Evolutionary conservation across 2,329 filamentous ascomycete species (phyloP).

Genomic region (Fusarium piperis): DNA sequence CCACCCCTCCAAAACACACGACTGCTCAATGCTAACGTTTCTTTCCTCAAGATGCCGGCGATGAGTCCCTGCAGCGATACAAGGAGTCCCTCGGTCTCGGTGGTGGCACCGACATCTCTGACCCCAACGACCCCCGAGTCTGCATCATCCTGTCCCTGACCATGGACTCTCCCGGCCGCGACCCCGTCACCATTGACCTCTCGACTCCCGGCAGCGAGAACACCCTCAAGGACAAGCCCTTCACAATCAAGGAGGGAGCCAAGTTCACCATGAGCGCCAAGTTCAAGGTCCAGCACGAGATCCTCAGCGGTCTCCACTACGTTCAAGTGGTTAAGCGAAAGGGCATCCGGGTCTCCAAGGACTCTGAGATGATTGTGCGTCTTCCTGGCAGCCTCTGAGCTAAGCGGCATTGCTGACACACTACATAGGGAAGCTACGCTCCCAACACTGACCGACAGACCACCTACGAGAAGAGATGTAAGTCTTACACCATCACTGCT

Average conservation of each 20-base stretch:
- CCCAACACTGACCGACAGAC: constrained; percentile 91
- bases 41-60: constrained; percentile 66
- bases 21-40: constrained; percentile 30
- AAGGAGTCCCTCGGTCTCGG: constrained; percentile 94
- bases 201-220: constrained; percentile 76
- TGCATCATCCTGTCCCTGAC: constrained; percentile 94
- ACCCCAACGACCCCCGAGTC: constrained; percentile 84
- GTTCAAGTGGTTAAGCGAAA: constrained; percentile 93
- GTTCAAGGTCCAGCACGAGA: constrained; percentile 97
- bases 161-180: constrained; percentile 84
- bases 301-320: constrained; percentile 94
- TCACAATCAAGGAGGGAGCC: constrained; percentile 96
- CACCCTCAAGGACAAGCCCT: constrained; percentile 88
- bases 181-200: constrained; percentile 90
- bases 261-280: constrained; percentile 93
- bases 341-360: constrained; percentile 87
- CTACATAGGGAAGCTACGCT: constrained; percentile 82
- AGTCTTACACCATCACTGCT: constrained; percentile 49
- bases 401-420: constrained; percentile 35
- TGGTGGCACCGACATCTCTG: constrained; percentile 75
- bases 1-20: neutral
- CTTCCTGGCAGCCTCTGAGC: neutral
- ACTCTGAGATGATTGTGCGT: constrained; percentile 96
- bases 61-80: constrained; percentile 97
- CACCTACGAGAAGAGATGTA: constrained; percentile 91